Conservation (phyloP, 2,329 filamentous ascomycete genomes). For the Fusarium sp. region DNA sequence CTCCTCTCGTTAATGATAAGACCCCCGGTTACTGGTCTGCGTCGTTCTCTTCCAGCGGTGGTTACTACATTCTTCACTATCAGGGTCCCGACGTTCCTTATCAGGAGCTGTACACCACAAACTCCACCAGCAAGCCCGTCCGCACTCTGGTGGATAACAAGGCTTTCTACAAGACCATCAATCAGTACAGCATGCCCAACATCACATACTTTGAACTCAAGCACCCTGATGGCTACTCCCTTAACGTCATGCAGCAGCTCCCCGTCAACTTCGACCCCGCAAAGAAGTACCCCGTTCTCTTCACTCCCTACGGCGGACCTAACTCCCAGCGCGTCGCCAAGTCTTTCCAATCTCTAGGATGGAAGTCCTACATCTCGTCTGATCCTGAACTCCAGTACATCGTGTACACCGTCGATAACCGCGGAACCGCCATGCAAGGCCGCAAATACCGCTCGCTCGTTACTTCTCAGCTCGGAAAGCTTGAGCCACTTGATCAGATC, state of each 20-base stretch:
- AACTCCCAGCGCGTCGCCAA: slow-evolving; percentile 70
- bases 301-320: slow-evolving; percentile 75
- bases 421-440: slow-evolving; percentile 72
- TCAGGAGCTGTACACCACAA: slow-evolving; percentile 70
- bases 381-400: slow-evolving; percentile 75
- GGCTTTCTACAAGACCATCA: slow-evolving; percentile 62
- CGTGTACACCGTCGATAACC: slow-evolving; percentile 73
- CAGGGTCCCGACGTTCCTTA: slow-evolving; percentile 73
- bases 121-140: slow-evolving; percentile 61
- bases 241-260: slow-evolving; percentile 72
- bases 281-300: slow-evolving; percentile 73
- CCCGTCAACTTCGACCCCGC: slow-evolving; percentile 70
- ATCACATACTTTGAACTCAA: slow-evolving; percentile 70
- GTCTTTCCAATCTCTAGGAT: slow-evolving; percentile 62
- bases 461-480: slow-evolving; percentile 65
- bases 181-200: slow-evolving; percentile 69
- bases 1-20: slow-evolving; percentile 68
- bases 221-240: slow-evolving; percentile 67
- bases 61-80: slow-evolving; percentile 74
- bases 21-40: slow-evolving; percentile 69
- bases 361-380: slow-evolving; percentile 71
- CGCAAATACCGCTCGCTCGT: slow-evolving; percentile 69
- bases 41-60: slow-evolving; percentile 69
- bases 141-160: slow-evolving; percentile 69
- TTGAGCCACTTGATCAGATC: slow-evolving; percentile 73